Conservation (phyloP, 176 grass and related monocot species). For the Cenchrus americanus region DNA sequence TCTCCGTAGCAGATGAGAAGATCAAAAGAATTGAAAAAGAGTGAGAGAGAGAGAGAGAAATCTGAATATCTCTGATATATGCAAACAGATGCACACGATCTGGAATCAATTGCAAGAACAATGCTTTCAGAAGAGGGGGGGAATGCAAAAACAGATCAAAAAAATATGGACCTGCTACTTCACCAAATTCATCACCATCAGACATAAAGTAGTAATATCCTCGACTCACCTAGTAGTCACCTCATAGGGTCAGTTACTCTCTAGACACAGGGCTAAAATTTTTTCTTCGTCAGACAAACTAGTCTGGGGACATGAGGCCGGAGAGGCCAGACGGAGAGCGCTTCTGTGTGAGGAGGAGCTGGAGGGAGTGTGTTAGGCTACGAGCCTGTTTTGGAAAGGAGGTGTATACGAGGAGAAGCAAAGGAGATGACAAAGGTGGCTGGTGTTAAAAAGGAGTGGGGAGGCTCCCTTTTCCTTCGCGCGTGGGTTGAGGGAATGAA, state of each 20-base stretch:
- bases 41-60: background rate
- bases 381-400: constrained; percentile 9
- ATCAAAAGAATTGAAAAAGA: background rate
- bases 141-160: background rate
- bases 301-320: background rate
- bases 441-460: constrained; percentile 27
- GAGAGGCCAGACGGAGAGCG: background rate
- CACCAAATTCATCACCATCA: background rate
- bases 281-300: background rate
- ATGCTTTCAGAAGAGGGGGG: background rate
- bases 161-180: background rate
- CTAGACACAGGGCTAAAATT: background rate
- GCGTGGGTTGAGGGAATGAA: constrained; percentile 60
- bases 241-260: constrained; percentile 25
- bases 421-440: constrained; percentile 24
- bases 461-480: constrained; percentile 42
- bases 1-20: background rate
- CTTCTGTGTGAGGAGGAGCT: background rate
- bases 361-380: background rate
- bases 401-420: constrained; percentile 22
- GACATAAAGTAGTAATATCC: background rate
- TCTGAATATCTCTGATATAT: background rate
- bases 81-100: constrained; percentile 1
- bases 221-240: constrained; percentile 56
- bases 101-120: background rate